These are phyloP conservation scores for Penicillium paneum DNA, from an alignment of 2,329 filamentous ascomycete species.

Conservation along the genomic window DNA sequence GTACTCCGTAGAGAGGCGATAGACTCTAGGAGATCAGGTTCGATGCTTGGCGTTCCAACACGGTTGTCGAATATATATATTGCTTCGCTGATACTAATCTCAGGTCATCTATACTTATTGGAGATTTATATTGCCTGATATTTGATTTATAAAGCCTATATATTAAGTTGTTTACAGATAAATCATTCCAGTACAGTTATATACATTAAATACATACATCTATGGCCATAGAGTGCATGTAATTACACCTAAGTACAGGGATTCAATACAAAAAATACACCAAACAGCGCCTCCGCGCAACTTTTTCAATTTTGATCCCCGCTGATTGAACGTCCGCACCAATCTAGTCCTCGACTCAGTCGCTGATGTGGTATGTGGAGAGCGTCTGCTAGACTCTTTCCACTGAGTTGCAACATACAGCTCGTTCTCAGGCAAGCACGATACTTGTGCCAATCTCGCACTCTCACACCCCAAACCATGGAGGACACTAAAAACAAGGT, in stretches of 20 bases:
- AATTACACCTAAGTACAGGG: not conserved
- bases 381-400: constrained; percentile 14
- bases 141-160: accelerated
- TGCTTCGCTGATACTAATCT: not conserved
- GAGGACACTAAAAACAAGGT: constrained; percentile 12
- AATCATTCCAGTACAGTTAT: not conserved
- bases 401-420: constrained; percentile 14
- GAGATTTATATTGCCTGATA: not conserved
- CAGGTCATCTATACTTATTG: not conserved
- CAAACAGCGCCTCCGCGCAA: constrained; percentile 3
- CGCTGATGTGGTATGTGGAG: constrained; percentile 33
- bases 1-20: not conserved
- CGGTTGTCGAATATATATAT: not conserved
- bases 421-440: constrained; percentile 8
- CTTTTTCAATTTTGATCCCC: constrained; percentile 14
- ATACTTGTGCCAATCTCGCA: constrained; percentile 14
- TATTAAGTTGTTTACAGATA: too few species aligned
- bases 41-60: not conserved
- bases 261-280: constrained; percentile 1
- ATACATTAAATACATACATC: not conserved
- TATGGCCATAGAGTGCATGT: not conserved
- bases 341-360: constrained; percentile 4
- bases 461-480: constrained; percentile 23
- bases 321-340: not conserved
- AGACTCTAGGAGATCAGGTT: not conserved